A percentile compares a stretch with the other conserved stretches of the same genome.
These are phyloP conservation scores for Conticribra guillardii DNA, from an alignment of 108 stramenopile species.

Conservation along the genomic window DNA sequence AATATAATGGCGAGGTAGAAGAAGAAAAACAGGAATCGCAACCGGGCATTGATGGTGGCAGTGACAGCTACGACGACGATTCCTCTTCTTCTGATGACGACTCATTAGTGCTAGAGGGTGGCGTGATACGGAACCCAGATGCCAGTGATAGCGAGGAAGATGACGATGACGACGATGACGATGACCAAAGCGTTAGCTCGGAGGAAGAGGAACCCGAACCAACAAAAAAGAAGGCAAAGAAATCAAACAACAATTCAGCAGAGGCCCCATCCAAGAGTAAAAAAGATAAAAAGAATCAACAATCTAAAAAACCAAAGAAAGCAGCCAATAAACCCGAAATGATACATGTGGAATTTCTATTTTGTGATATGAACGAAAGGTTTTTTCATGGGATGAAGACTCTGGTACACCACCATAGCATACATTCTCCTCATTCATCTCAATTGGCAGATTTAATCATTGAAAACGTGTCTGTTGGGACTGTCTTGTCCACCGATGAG, in stretches of 20 bases:
- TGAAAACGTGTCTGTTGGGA: slow-evolving; percentile 75
- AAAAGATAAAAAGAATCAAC: slow-evolving; percentile 46
- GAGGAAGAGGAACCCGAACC: slow-evolving; percentile 26
- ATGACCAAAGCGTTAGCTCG: slow-evolving; percentile 31
- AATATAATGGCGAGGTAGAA: slow-evolving; percentile 43
- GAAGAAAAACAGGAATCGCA: slow-evolving; percentile 56
- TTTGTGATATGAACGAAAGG: slow-evolving; percentile 82
- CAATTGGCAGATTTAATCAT: slow-evolving; percentile 76
- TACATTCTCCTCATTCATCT: slow-evolving; percentile 71
- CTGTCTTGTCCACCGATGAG: slow-evolving; percentile 77
- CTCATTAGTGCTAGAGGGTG: slow-evolving; percentile 71
- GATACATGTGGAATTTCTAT: slow-evolving; percentile 79
- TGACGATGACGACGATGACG: slow-evolving; percentile 47
- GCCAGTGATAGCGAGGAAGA: slow-evolving; percentile 49
- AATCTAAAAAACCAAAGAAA: slow-evolving; percentile 39
- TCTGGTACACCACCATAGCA: slow-evolving; percentile 49
- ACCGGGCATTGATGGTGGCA: slow-evolving; percentile 14
- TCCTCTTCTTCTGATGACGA: slow-evolving; percentile 48
- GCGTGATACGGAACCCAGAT: slow-evolving; percentile 76
- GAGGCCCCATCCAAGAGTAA: too few relatives aligned
- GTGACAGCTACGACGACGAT: slow-evolving; percentile 19
- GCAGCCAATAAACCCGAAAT: slow-evolving; percentile 56
- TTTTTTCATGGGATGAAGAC: slow-evolving; percentile 85
- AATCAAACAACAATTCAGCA: slow-evolving; percentile 15
- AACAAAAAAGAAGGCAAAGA: slow-evolving; percentile 38